Evolutionary conservation across 2,329 filamentous ascomycete genomes (phyloP), one percentile per base, ranked within the genome.

Genomic region (Fusarium neocosmosporiellum): DNA sequence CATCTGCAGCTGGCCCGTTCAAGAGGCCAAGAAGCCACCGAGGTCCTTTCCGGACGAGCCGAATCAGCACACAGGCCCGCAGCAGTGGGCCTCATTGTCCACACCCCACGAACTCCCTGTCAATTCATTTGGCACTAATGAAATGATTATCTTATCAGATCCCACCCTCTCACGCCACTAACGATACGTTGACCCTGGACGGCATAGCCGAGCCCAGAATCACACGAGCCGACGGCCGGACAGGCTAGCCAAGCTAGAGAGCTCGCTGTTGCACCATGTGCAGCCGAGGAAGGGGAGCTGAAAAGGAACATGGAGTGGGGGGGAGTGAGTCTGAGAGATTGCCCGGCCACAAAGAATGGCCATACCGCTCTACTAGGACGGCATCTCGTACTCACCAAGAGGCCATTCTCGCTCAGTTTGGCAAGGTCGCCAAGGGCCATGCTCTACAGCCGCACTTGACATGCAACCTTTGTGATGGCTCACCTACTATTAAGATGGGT

Each of bases 131-230:
- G 46, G 46, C 46, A 50, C 46, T 50, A 50, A 50, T 50, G 24
- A 50, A 50, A 29, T 29, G 46, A 50, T 50, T 50, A 50, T 50
- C 46, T 50, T 50, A 50, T 59, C 62, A 64, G 61, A 64, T 64
- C 50, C 61, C 62, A 59, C 46, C 54, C 27, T 46, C 54, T 46
- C 54, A 48, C 54, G 29, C 62, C 62, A 65, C 41, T 22, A 41
- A 27, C 34, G 53, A 58, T 20, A 54, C 29, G 29, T 54, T 54
- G 18, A 27, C 50, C 50, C 29, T 54, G 50, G 29, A 22, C 50
- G 5, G 13, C 27, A 54, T 33, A 54, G 20, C 50, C 50, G 50
- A 50, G 48, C 29, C n/a, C 29, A 31, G 13, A 54, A 54, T 29
- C 60, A 55, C 48, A 53, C 62, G 39, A 65, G 55, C 63, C 63